Conservation (phyloP, 306 rosid genomes). For the Chamaecrista fasciculata region DNA sequence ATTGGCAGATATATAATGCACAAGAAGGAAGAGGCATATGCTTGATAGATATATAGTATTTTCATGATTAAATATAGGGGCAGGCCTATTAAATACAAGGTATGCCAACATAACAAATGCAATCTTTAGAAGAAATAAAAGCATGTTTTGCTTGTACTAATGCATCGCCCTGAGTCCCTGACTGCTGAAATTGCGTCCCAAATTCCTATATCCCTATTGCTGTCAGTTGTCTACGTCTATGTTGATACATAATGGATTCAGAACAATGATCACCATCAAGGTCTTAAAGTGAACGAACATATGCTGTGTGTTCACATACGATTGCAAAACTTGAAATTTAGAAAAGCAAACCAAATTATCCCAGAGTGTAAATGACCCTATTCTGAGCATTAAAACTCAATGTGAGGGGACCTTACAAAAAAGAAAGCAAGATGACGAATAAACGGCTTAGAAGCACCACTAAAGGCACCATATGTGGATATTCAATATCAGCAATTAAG, state of each 20-base stretch:
- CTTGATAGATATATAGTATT: neutral
- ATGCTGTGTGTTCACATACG: neutral
- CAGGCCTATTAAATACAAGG: neutral
- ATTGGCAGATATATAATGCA: neutral
- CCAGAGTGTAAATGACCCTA: neutral
- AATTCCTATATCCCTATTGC: neutral
- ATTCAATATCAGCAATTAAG: neutral
- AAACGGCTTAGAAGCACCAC: neutral
- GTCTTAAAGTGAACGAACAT: neutral
- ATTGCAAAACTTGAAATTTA: neutral
- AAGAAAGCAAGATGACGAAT: neutral
- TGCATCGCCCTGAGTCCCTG: neutral
- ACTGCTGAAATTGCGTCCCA: neutral
- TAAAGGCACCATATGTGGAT: constrained; percentile 15
- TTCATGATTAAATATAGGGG: neutral
- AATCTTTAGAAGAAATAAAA: neutral
- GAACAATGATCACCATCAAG: neutral
- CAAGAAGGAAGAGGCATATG: neutral
- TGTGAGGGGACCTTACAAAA: neutral
- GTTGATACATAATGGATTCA: neutral
- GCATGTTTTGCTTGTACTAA: neutral
- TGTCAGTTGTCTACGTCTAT: neutral
- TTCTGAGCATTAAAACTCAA: neutral
- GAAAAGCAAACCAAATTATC: neutral
- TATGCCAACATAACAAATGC: neutral